These are phyloP conservation scores for Kwoniella sp. DNA, from an alignment of 768 basidiomycete genomes.

Conservation along the genomic window DNA sequence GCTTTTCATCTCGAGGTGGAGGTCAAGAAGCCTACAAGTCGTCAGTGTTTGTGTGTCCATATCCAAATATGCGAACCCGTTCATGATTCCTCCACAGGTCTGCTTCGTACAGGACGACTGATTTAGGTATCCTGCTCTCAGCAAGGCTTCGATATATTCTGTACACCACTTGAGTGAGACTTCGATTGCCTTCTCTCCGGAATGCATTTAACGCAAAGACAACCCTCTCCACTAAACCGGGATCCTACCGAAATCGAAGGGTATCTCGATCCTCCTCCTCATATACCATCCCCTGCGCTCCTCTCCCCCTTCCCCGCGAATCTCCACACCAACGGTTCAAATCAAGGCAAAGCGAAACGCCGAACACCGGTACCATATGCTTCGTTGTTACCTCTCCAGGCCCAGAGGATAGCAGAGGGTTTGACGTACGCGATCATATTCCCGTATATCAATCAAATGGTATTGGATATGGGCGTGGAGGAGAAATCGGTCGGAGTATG, in stretches of 20 bases:
- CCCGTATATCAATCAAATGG: slow-evolving; percentile 49
- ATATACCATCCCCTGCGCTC: slow-evolving; percentile 5
- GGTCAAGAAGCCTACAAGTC: too few relatives aligned
- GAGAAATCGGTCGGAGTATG: slow-evolving; percentile 44
- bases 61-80: too few relatives aligned
- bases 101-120: too few relatives aligned
- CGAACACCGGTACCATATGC: slow-evolving; percentile 32
- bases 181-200: too few relatives aligned
- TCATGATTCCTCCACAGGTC: too few relatives aligned
- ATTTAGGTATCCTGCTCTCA: too few relatives aligned
- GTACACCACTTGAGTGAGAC: too few relatives aligned
- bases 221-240: background rate
- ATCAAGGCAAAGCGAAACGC: background rate
- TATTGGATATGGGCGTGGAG: slow-evolving; percentile 36
- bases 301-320: slow-evolving; percentile 4
- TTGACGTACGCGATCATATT: slow-evolving; percentile 41
- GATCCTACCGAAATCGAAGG: background rate
- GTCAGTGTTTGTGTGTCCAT: too few relatives aligned
- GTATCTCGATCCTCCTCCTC: background rate
- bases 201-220: slow-evolving; percentile 5
- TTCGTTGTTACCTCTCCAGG: slow-evolving; percentile 34
- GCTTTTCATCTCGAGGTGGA: too few relatives aligned
- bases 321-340: background rate
- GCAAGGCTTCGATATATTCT: too few relatives aligned
- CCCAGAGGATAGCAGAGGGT: slow-evolving; percentile 36